Percentiles rank a stretch among this genome's conserved stretches.
These are phyloP conservation scores for Saccharomyces hybrid DNA, from an alignment of 1,139 yeast species.

Conservation along the genomic window DNA sequence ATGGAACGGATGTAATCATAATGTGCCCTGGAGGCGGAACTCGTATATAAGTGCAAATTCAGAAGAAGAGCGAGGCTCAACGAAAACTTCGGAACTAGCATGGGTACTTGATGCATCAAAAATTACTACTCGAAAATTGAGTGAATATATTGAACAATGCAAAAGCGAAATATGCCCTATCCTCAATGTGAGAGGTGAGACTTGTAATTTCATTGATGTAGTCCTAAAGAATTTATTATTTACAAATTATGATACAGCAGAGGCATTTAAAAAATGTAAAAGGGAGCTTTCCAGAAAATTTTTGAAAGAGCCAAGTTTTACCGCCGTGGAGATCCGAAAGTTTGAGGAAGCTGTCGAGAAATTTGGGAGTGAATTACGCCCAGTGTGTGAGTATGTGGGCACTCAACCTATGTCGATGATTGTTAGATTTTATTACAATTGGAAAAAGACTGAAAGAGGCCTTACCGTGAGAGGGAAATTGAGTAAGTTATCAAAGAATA, in stretches of 20 bases:
- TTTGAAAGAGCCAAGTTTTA: conserved; percentile 69
- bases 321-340: conserved; percentile 49
- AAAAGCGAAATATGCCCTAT: conserved; percentile 44
- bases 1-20: conserved; percentile 22
- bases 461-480: conserved; percentile 61
- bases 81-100: conserved; percentile 56
- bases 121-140: conserved; percentile 36
- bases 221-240: conserved; percentile 49
- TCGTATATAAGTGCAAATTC: conserved; percentile 8
- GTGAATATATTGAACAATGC: conserved; percentile 48
- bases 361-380: conserved; percentile 74
- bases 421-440: conserved; percentile 76
- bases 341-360: conserved; percentile 72
- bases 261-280: conserved; percentile 37
- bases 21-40: conserved; percentile 7
- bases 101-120: conserved; percentile 50
- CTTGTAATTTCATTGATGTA: conserved; percentile 78
- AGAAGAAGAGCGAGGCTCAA: conserved; percentile 74
- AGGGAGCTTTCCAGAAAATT: conserved; percentile 45
- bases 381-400: conserved; percentile 59
- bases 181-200: conserved; percentile 39
- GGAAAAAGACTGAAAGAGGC: conserved; percentile 84
- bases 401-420: conserved; percentile 68
- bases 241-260: conserved; percentile 41
- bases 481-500: conserved; percentile 55